Evolutionary conservation across 805 yeast genomes (phyloP), one percentile per base, ranked within the genome.

Genomic region (Lachancea sp.): DNA sequence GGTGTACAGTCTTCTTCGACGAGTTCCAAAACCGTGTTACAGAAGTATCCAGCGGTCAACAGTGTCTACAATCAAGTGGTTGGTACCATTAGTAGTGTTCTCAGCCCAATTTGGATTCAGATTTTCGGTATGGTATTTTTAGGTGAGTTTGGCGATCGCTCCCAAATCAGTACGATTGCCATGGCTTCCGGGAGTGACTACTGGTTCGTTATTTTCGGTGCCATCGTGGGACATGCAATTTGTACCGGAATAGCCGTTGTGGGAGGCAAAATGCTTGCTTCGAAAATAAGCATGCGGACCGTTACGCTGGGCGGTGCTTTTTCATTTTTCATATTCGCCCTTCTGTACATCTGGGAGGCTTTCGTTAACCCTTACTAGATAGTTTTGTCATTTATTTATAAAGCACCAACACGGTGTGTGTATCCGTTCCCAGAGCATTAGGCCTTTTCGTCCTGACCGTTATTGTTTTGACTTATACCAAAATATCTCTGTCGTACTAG

Each of bases 81-180:
- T 35, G 74, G 81, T 53, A 70, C 85, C 41, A 78, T 82, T 2
- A 65, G 79, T 2, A 77, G 79, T 46, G 67, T 88, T 3, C 70
- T 91, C 45, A 84, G 95, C 2, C 98, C 99, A 3, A 69, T 81
- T 9, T 93, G 95, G 90, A 82, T 89, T 53, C 96, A 91, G 70
- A 91, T 91, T 3, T 93, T 93, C 60, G 79, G 80, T 44, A 91
- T 93, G 98, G 87, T 96, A 3, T 93, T 93, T 64, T 70, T 93
- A 41, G 99, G 97, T 49, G 99, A 93, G 69, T 89, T 98, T 95
- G 99, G 99, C 42, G 99, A 93, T 66, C 81, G 99, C 58, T 89
- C 97, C 11, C 99, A 93, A 69, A 88, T 93, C 45, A 96, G 97
- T 36, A 93, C 97, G 29, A 89, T 93, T 57, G 98, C 98, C 34